Base-by-base conservation (phyloP, 148 eudicot species). In the Chenopodium quinoa region DNA sequence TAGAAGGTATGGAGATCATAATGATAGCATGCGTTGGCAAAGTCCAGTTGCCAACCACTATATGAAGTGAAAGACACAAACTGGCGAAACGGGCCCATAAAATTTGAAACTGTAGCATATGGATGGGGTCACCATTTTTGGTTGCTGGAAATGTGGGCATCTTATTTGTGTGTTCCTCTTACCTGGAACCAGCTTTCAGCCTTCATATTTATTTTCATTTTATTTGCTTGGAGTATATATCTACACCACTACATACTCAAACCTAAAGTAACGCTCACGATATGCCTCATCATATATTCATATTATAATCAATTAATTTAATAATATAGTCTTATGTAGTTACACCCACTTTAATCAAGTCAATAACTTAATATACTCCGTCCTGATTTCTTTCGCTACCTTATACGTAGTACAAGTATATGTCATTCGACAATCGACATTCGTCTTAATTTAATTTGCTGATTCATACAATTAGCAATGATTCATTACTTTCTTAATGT, bases 111-210 rank as follows among this genome's bases (percentile, higher is more conserved):
- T 50, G 14, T 50, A 50, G 54, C 54, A 50, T 11, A 50, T 50
- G 47, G 8, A 50, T 50, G 47, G 73, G 54, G 27, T 19, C 75
- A 71, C 74, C 75, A 71, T 56, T 14, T 56, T 27, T 16, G 4
- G 44, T 69, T 80, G 76, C 82, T 60, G 76, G 16, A 13, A 60
- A 40, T 73, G 54, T 46, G 77, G 70, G 56, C 71, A 27, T 73
- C 82, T 23, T 19, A n/a, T 25, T 74, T 29, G 23, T 50, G 23
- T 1, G 75, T 46, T 40, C 67, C 52, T 73, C 34, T 62, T 73
- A 80, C 78, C 78, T 80, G 82, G 82, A 80, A 29, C 72, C 71
- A 73, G 71, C 77, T 80, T 68, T 23, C 22, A 25, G 63, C 44
- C 60, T 50, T 74, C 27, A 27, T 27, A 27, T 27, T 27, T 27